phyloP scores from a whole-genome alignment of 805 yeast species.

The Cyberlindnera saturnus region DNA sequence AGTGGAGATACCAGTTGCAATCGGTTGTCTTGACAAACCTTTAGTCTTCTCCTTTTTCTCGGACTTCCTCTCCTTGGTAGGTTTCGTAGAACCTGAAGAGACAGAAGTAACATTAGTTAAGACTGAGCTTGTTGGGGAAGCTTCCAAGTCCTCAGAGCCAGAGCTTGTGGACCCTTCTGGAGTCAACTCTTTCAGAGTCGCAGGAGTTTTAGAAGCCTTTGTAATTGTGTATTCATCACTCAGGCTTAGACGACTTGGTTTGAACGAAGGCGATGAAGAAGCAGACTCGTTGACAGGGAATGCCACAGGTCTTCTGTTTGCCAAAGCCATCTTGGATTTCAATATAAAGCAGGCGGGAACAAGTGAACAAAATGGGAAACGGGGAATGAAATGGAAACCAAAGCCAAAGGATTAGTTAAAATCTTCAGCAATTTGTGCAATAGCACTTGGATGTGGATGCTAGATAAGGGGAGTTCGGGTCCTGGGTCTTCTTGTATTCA shows the following conservation, averaged over 20 bases:
- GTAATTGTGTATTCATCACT: conserved; percentile 13
- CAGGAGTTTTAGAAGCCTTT: conserved; percentile 6
- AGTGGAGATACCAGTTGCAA: conserved; percentile 68
- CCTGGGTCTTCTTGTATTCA: background rate
- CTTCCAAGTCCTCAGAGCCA: conserved; percentile 21
- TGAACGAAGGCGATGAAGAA: conserved; percentile 23
- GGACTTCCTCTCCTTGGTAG: conserved; percentile 12
- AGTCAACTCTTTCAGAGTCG: conserved; percentile 19
- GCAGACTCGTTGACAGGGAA: conserved; percentile 34
- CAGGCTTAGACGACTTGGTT: conserved; percentile 26
- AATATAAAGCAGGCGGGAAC: background rate
- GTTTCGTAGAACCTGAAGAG: conserved; percentile 7
- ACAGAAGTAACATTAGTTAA: conserved; percentile 16
- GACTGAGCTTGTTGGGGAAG: conserved; percentile 21
- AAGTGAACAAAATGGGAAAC: background rate
- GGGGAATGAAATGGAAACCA: background rate
- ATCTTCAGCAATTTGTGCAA: conserved; percentile 15
- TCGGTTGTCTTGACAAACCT: conserved; percentile 21
- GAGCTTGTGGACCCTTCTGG: conserved; percentile 19
- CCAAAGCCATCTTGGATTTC: conserved; percentile 48
- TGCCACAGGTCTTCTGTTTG: conserved; percentile 59
- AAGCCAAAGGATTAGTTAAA: conserved; percentile 23
- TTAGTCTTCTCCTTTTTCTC: conserved; percentile 21
- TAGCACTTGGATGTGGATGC: background rate
- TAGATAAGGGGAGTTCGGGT: background rate